Evolutionary conservation across 176 grass and related monocot species (phyloP).

Genomic region (Hordeum marinum): DNA sequence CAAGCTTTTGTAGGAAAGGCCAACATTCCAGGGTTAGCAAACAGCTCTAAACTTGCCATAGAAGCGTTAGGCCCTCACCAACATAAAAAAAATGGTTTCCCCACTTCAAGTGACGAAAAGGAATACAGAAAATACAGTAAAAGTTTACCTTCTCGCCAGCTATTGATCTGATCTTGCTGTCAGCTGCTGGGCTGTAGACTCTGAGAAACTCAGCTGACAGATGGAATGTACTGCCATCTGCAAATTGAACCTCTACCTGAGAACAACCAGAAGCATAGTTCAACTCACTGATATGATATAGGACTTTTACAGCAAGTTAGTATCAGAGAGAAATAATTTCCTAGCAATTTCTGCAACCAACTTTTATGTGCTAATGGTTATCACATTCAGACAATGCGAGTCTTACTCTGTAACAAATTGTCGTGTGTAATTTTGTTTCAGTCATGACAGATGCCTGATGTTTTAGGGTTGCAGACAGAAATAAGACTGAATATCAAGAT

Average conservation of each 20-base stretch:
- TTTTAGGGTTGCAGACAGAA: not conserved
- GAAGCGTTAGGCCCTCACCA: not conserved
- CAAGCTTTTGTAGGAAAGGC: not conserved
- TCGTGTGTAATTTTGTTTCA: not conserved
- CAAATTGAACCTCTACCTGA: slow-evolving; percentile 78
- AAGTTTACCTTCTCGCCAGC: slow-evolving; percentile 74
- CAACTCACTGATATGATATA: not conserved
- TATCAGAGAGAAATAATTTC: not conserved
- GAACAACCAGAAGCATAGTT: not conserved
- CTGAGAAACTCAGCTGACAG: slow-evolving; percentile 92
- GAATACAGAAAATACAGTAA: not conserved
- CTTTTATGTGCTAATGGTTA: not conserved
- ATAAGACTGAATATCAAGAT: not conserved
- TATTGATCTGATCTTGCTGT: slow-evolving; percentile 91
- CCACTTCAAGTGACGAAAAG: not conserved
- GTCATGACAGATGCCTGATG: not conserved
- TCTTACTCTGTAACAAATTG: not conserved
- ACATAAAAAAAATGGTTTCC: not conserved
- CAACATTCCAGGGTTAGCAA: not conserved
- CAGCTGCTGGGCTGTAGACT: slow-evolving; percentile 78
- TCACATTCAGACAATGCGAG: not conserved
- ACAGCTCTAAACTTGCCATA: slow-evolving; percentile 29
- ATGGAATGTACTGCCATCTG: slow-evolving; percentile 63
- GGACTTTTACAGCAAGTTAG: not conserved
- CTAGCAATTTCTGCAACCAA: not conserved